Evolutionary conservation across 345 rosid species (phyloP).

Genomic region (Viola odorata): DNA sequence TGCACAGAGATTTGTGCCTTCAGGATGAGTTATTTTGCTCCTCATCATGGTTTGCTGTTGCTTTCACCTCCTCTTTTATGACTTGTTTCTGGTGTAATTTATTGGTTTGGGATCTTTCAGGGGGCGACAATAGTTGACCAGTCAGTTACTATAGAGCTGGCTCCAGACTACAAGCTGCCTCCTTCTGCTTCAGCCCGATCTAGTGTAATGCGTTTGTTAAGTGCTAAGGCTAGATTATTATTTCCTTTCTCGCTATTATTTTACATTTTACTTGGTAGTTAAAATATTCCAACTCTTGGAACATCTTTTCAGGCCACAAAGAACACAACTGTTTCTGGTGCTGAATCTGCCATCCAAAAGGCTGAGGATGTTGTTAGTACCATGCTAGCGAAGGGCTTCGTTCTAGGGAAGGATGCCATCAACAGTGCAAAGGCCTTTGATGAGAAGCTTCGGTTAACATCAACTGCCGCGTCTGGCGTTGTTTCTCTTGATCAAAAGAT

Average conservation of each 20-base stretch:
- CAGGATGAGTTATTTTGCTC: too few relatives aligned
- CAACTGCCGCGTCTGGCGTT: constrained; percentile 24
- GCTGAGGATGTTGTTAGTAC: constrained; percentile 26
- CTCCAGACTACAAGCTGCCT: constrained; percentile 13
- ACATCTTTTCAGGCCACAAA: constrained; percentile 34
- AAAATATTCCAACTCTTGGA: background rate
- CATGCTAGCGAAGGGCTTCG: constrained; percentile 29
- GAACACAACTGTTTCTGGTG: constrained; percentile 19
- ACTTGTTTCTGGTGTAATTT: too few relatives aligned
- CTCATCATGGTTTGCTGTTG: too few relatives aligned
- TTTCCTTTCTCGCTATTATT: background rate
- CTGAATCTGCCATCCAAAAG: constrained; percentile 26
- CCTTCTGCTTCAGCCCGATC: constrained; percentile 16
- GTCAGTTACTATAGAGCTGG: constrained; percentile 23
- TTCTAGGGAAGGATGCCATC: constrained; percentile 23
- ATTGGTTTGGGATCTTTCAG: constrained; percentile 1
- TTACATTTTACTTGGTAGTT: background rate
- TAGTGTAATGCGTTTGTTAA: constrained; percentile 11
- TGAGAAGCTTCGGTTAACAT: constrained; percentile 17
- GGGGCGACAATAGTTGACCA: constrained; percentile 29
- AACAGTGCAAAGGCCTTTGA: constrained; percentile 24
- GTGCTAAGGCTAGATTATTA: background rate
- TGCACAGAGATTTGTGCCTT: too few relatives aligned
- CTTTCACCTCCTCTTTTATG: too few relatives aligned
- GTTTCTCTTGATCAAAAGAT: constrained; percentile 19